phyloP scores from a whole-genome alignment of 2,329 filamentous ascomycete species.

The Epichloe hybrida region DNA sequence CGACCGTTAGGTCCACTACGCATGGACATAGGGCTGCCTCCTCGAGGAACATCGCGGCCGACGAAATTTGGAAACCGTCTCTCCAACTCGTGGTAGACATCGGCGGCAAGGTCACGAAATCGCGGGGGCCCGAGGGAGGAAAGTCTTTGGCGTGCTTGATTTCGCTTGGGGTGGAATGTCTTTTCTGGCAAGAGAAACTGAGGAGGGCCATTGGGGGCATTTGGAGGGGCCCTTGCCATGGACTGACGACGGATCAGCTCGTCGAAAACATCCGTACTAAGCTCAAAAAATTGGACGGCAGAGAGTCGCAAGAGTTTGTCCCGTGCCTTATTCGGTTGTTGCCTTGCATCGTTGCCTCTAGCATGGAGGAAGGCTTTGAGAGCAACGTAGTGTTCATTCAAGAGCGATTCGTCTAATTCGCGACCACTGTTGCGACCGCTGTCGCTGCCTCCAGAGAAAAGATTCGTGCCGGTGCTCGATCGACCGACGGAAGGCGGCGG shows the following conservation, averaged over 20 bases:
- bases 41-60: conserved; percentile 52
- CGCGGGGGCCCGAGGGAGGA: conserved; percentile 75
- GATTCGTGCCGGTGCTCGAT: conserved; percentile 65
- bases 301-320: conserved; percentile 89
- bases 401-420: conserved; percentile 48
- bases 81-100: conserved; percentile 92
- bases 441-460: conserved; percentile 54
- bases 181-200: conserved; percentile 70
- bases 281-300: conserved; percentile 89
- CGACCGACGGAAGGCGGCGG: conserved; percentile 79
- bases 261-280: conserved; percentile 96
- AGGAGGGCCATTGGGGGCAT: conserved; percentile 43
- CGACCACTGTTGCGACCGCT: conserved; percentile 44
- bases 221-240: conserved; percentile 38
- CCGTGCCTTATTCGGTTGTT: conserved; percentile 73
- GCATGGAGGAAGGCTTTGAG: conserved; percentile 64
- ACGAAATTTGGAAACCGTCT: conserved; percentile 75
- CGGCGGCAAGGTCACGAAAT: conserved; percentile 84
- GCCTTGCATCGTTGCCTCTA: conserved; percentile 63
- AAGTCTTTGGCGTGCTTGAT: conserved; percentile 91
- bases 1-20: conserved; percentile 44
- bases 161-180: conserved; percentile 90
- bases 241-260: conserved; percentile 81
- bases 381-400: conserved; percentile 70
- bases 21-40: conserved; percentile 54